Percentiles rank a stretch among this genome's conserved stretches.
Conservation (phyloP, 768 basidiomycete species). For the Phylloporus sp. region DNA sequence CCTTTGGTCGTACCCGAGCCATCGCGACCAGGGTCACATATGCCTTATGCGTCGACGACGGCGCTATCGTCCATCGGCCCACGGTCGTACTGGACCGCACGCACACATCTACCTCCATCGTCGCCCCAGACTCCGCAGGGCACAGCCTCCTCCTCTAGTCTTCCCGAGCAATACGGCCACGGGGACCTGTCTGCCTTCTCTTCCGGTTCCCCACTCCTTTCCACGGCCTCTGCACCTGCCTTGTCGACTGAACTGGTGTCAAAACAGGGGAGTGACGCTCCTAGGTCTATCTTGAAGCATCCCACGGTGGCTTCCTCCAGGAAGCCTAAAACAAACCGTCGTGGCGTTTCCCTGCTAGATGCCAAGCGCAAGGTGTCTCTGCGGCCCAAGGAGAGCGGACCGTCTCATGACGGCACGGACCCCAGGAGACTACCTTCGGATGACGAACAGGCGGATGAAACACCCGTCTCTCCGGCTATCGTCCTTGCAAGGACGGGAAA, state of each 20-base stretch:
- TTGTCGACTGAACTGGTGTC: slow-evolving; percentile 2
- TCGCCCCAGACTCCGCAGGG: slow-evolving; percentile 5
- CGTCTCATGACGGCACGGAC: slow-evolving; percentile 20
- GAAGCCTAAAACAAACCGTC: slow-evolving; percentile 7
- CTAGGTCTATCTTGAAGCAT: slow-evolving; percentile 25
- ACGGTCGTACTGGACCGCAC: slow-evolving; percentile 23
- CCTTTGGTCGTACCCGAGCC: slow-evolving; percentile 1
- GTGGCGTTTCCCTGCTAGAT: slow-evolving; percentile 12
- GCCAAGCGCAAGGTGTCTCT: slow-evolving; percentile 8
- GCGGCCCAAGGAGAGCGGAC: slow-evolving; percentile 21
- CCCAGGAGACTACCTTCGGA: neutral
- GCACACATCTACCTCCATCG: slow-evolving; percentile 13
- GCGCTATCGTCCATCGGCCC: slow-evolving; percentile 20
- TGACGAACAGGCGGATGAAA: slow-evolving; percentile 18
- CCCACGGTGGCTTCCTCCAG: slow-evolving; percentile 4
- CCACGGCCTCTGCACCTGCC: slow-evolving; percentile 7
- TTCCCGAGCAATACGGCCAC: slow-evolving; percentile 10
- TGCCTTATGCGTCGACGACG: slow-evolving; percentile 16
- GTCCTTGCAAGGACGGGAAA: slow-evolving; percentile 63
- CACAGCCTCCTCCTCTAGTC: slow-evolving; percentile 8
- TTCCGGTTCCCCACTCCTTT: slow-evolving; percentile 24
- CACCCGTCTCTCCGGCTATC: slow-evolving; percentile 52
- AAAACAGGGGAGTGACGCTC: slow-evolving; percentile 12
- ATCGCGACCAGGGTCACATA: slow-evolving; percentile 1
- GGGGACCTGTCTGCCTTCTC: slow-evolving; percentile 16